A percentile compares a stretch with the other conserved stretches of the same genome.
phyloP scores from a whole-genome alignment of 257 asterid genomes.

The Capsicum baccatum region DNA sequence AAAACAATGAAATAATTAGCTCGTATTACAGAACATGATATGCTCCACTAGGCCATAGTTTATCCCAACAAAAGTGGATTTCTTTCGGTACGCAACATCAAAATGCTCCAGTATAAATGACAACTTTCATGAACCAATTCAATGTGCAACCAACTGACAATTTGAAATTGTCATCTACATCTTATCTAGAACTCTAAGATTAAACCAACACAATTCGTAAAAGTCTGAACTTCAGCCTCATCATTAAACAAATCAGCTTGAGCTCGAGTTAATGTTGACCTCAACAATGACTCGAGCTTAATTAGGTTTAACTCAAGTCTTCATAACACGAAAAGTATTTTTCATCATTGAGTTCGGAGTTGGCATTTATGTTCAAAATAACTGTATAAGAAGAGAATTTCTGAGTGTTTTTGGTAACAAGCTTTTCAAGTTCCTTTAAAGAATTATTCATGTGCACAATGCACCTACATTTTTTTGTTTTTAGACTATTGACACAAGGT shows the following conservation, averaged over 20 bases:
- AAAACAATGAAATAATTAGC: background rate
- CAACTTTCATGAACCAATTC: conserved; percentile 21
- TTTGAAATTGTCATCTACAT: background rate
- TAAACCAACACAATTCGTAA: background rate
- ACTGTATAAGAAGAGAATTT: background rate
- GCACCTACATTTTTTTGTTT: background rate
- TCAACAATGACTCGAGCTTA: background rate
- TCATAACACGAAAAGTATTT: background rate
- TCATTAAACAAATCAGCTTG: background rate
- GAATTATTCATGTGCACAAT: background rate
- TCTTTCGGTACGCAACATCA: background rate
- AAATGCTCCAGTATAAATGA: conserved; percentile 7
- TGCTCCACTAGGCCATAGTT: background rate
- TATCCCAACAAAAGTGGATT: conserved; percentile 13
- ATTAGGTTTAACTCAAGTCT: conserved; percentile 2
- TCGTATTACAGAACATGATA: background rate
- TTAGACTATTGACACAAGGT: background rate
- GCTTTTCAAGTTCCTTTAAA: background rate
- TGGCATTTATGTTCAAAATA: background rate
- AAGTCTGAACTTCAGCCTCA: background rate
- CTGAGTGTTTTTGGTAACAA: background rate
- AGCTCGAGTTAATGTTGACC: background rate
- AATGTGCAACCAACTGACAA: conserved; percentile 26
- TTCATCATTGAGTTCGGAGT: conserved; percentile 9
- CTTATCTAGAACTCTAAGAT: background rate